Conservation (phyloP, 75 land plant genomes). For the Cunninghamia lanceolata region DNA sequence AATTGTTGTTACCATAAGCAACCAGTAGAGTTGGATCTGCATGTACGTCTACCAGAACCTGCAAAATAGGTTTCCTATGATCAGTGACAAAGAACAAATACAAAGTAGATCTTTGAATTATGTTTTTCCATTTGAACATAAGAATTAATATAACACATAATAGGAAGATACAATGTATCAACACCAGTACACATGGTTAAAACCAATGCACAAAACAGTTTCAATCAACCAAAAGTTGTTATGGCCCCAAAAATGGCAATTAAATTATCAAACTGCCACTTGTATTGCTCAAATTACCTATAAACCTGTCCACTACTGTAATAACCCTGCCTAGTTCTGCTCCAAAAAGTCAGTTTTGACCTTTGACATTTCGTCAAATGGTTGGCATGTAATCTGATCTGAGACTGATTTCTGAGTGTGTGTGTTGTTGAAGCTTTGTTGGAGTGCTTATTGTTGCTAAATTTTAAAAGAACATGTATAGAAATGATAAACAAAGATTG, state of each 20-base stretch:
- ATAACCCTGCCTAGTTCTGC: too few relatives aligned
- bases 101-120: neutral
- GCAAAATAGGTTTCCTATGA: slow-evolving; percentile 13
- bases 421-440: too few relatives aligned
- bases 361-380: too few relatives aligned
- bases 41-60: slow-evolving; percentile 92
- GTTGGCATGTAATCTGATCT: too few relatives aligned
- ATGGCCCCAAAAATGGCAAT: neutral
- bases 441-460: too few relatives aligned
- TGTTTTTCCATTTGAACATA: neutral
- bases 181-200: neutral
- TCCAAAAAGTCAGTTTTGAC: too few relatives aligned
- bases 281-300: neutral
- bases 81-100: neutral
- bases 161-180: neutral
- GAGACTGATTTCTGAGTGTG: too few relatives aligned
- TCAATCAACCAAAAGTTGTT: neutral
- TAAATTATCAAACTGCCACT: too few relatives aligned
- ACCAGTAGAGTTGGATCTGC: slow-evolving; percentile 75
- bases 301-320: neutral
- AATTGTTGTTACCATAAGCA: slow-evolving; percentile 69
- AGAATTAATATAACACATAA: neutral
- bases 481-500: too few relatives aligned
- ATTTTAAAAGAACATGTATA: too few relatives aligned
- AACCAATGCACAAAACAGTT: neutral